Evolutionary conservation across 208 protist genomes (phyloP), one percentile per base, ranked within the genome.

Genomic region (Leishmania lainsoni): DNA sequence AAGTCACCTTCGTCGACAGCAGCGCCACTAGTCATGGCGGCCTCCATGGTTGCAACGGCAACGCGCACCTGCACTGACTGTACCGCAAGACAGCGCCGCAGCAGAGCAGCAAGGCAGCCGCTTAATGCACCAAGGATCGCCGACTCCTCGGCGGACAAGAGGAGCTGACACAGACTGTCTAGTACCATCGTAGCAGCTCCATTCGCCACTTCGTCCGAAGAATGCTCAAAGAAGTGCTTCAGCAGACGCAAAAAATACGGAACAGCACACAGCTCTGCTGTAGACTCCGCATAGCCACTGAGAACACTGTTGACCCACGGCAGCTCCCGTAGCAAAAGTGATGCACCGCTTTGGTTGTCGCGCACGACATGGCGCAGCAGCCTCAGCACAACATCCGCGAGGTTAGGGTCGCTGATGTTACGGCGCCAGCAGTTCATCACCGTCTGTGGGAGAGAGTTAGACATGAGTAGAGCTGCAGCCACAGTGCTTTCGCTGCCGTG

Each of bases 391-490:
- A 81, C 74, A 51, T 95, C 93, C 9, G 85, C 87, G 20, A 96
- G 80, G 79, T 87, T 92, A 32, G 91, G 90, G 81, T 96, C 93
- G 66, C 84, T 76, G 39, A 94, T 76, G 81, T 95, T 89, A 58
- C 78, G 78, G 8, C 80, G 85, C 90, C 91, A 96, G 74, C 86
- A 90, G 52, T 48, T 12, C 79, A 96, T 91, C 59, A 96, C 73
- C 2, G 74, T 73, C 16, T 10, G 79, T 22, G 68, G 77, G 49
- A 80, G 86, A 39, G 51, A 29, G 69, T 70, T 70, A 9, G 59
- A 39, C 3, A 84, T 61, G 22, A 77, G 51, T 12, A 59, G 58
- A 22, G 48, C 22, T 9, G 22, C 59, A 51, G 58, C 63, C 5
- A 69, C 29, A 35, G 39, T 26, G n/a, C 42, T 70, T 17, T 22